Evolutionary conservation across 2,329 filamentous ascomycete genomes (phyloP).

Genomic region (Diaporthe caulivora): DNA sequence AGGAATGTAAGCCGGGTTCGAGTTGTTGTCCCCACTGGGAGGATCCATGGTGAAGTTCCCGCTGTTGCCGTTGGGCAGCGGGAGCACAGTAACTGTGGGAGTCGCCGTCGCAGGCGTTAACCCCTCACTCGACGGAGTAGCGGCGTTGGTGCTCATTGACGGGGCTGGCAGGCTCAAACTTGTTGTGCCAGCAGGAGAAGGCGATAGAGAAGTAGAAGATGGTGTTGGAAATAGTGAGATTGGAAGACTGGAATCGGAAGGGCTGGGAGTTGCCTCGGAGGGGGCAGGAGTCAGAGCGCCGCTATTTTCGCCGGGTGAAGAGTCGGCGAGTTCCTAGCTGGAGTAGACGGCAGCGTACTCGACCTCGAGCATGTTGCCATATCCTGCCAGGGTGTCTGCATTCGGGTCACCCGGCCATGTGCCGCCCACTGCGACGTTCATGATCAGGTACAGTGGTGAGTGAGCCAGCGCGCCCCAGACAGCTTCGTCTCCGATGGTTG

Average conservation of each 20-base stretch:
- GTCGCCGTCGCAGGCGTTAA: constrained; percentile 31
- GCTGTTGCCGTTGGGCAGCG: constrained; percentile 22
- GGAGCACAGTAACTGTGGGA: constrained; percentile 27
- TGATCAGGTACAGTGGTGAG: constrained; percentile 62
- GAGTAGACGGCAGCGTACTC: constrained; percentile 47
- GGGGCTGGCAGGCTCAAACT: constrained; percentile 21
- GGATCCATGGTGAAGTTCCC: constrained; percentile 27
- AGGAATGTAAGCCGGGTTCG: background rate
- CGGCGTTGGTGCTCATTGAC: constrained; percentile 29
- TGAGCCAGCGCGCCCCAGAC: constrained; percentile 63
- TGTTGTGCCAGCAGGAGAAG: constrained; percentile 9
- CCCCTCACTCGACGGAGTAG: constrained; percentile 38
- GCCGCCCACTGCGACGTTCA: constrained; percentile 70
- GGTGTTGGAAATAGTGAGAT: background rate
- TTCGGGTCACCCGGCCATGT: constrained; percentile 64
- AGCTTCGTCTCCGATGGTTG: constrained; percentile 56
- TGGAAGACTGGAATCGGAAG: constrained; percentile 18
- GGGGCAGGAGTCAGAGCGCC: constrained; percentile 9
- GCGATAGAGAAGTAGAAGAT: constrained; percentile 15
- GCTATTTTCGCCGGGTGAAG: constrained; percentile 12
- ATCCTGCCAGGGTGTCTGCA: constrained; percentile 42
- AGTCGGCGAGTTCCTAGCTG: constrained; percentile 35
- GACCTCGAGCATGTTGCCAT: constrained; percentile 46
- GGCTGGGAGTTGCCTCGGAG: background rate
- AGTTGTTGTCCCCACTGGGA: constrained; percentile 15